Base-by-base conservation (phyloP, 2,329 filamentous ascomycete genomes). In the Fusarium cyanostomum region DNA sequence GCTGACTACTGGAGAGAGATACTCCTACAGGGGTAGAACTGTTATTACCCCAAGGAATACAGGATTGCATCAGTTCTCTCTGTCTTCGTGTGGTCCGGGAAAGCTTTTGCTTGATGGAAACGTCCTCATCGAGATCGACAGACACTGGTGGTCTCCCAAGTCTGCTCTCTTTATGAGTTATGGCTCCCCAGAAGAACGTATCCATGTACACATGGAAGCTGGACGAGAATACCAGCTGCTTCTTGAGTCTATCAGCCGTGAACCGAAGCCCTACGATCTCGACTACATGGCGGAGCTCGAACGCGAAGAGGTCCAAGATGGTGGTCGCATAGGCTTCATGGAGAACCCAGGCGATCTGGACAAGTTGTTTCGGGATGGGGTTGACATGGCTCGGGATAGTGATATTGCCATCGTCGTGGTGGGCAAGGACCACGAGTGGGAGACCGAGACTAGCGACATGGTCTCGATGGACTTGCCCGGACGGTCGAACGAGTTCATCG, bases 111-210 rank as follows among this genome's bases (percentile, higher is more conserved):
- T 65, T 7, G 39, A 65, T 27, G 52, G 62, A 6, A 46, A 65
- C 8, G 24, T 54, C 7, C 21, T 65, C 8, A 54, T 63, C 11
- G 21, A 60, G 10, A 63, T 65, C 33, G 56, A 60, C 2, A 35
- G 59, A 5, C 62, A 52, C n/a, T 64, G 55, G 59, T 64, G 62
- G 59, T 64, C 59, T 5, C 62, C 62, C 2, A 65, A 63, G 15
- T 63, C 59, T 1, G 48, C 62, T 2, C 35, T 65, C 3, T 65
- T 65, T 10, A 63, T 65, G 59, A 63, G 59, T 4, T 65, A 63
- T 16, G 62, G 62, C 18, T 65, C 62, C 0, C 56, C 62, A 0
- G 62, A 65, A 8, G 24, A 57, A 8, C 52, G 49, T 5, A 44
- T 57, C 12, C 31, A 60, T 16, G 7, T 65, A 6, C 45, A 57